Conservation (phyloP, 176 grass and related monocot genomes). For the Ensete ventricosum region DNA sequence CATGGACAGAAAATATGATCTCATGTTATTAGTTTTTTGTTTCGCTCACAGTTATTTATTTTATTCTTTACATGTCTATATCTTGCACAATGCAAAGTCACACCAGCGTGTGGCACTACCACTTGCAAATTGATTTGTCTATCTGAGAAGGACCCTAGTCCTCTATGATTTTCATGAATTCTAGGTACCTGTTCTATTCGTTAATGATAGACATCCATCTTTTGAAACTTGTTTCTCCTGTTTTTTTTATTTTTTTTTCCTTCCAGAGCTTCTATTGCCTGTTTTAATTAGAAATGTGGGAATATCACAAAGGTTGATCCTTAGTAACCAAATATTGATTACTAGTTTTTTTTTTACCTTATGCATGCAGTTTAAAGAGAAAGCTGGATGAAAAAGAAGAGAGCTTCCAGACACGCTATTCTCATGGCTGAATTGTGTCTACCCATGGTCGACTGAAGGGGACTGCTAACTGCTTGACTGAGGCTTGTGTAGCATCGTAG, state of each 20-base stretch:
- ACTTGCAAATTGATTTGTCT: too few relatives aligned
- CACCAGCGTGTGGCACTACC: too few relatives aligned
- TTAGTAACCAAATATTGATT: not conserved
- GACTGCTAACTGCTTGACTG: not conserved
- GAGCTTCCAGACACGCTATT: conserved; percentile 22
- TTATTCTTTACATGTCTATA: not conserved
- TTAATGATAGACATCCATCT: not conserved
- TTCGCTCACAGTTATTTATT: not conserved
- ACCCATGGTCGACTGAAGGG: not conserved
- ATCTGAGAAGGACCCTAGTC: too few relatives aligned
- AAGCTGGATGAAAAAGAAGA: conserved; percentile 37
- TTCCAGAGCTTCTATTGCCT: not conserved
- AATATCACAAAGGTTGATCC: not conserved
- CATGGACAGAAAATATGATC: not conserved
- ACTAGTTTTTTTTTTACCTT: not conserved
- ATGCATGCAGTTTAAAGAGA: conserved; percentile 32
- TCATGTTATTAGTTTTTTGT: not conserved
- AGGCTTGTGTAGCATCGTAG: not conserved
- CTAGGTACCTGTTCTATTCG: too few relatives aligned
- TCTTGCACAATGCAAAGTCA: too few relatives aligned
- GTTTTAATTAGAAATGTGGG: not conserved
- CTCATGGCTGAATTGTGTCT: not conserved
- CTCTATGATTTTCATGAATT: too few relatives aligned
- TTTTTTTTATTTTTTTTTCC: not conserved
- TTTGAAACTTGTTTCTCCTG: not conserved